Percentiles rank a stretch among this genome's conserved stretches.
phyloP scores from a whole-genome alignment of 2,329 filamentous ascomycete genomes.

The Neofusicoccum kwambonambiense region DNA sequence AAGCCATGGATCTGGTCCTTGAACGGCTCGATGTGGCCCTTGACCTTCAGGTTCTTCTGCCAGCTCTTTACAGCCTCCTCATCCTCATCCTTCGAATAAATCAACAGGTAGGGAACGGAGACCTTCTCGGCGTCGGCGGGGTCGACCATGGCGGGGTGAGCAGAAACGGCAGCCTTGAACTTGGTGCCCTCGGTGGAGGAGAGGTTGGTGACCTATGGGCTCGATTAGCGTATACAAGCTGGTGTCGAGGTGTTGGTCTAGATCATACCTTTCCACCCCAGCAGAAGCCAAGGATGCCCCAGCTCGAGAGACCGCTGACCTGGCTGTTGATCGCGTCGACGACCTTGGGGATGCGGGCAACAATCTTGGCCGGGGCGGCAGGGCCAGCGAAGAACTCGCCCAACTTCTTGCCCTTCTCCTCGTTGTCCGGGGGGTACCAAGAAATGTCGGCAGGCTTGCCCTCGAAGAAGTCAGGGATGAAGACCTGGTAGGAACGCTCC shows the following conservation, averaged over 20 bases:
- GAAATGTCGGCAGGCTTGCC: conserved; percentile 66
- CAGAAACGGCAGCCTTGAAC: conserved; percentile 58
- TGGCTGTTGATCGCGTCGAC: conserved; percentile 53
- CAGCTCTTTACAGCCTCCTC: conserved; percentile 52
- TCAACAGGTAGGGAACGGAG: conserved; percentile 57
- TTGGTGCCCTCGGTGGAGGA: conserved; percentile 50
- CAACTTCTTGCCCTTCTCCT: conserved; percentile 60
- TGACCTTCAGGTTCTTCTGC: conserved; percentile 48
- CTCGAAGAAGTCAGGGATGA: conserved; percentile 90
- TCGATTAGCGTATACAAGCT: background rate
- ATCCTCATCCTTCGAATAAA: conserved; percentile 58
- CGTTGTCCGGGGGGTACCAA: conserved; percentile 60
- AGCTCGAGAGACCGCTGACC: conserved; percentile 49
- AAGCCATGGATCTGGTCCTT: conserved; percentile 48
- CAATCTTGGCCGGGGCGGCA: conserved; percentile 58
- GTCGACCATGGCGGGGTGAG: conserved; percentile 62
- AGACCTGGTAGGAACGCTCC: conserved; percentile 74
- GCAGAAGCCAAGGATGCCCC: conserved; percentile 62
- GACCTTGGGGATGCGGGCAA: conserved; percentile 56
- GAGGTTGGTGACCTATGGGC: conserved; percentile 54
- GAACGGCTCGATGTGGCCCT: conserved; percentile 50
- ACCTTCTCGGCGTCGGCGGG: conserved; percentile 56
- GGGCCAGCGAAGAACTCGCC: conserved; percentile 58
- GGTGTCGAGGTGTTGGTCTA: background rate
- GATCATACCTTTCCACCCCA: conserved; percentile 51